These are phyloP conservation scores for Solanum chilense DNA, from an alignment of 257 asterid species.

Conservation along the genomic window DNA sequence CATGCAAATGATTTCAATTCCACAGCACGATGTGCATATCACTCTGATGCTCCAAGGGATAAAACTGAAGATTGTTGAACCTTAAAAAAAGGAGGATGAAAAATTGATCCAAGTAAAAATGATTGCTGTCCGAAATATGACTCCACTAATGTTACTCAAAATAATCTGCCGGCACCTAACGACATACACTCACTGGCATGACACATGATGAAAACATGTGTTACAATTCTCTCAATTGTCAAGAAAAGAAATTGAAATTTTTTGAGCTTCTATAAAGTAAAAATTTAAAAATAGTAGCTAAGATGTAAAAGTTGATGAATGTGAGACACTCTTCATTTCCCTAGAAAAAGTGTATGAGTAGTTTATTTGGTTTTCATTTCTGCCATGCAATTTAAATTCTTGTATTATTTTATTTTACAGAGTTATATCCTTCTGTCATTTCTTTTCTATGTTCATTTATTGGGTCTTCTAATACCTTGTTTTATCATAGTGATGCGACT, in stretches of 20 bases:
- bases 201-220: background rate
- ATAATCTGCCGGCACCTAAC: background rate
- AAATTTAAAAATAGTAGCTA: too few species aligned
- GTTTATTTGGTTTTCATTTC: too few species aligned
- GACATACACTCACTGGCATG: background rate
- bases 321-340: background rate
- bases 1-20: background rate
- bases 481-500: too few species aligned
- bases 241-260: too few species aligned
- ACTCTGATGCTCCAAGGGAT: background rate
- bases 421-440: too few species aligned
- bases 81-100: background rate
- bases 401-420: too few species aligned
- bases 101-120: background rate
- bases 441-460: too few species aligned
- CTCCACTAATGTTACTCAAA: background rate
- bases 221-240: background rate
- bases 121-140: background rate
- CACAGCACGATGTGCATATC: background rate
- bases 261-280: background rate
- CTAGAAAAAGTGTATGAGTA: too few species aligned
- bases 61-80: background rate
- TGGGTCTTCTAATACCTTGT: too few species aligned
- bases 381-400: too few species aligned
- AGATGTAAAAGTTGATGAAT: background rate